Evolutionary conservation across 2,329 filamentous ascomycete species (phyloP).

Genomic region (Claviceps monticola): DNA sequence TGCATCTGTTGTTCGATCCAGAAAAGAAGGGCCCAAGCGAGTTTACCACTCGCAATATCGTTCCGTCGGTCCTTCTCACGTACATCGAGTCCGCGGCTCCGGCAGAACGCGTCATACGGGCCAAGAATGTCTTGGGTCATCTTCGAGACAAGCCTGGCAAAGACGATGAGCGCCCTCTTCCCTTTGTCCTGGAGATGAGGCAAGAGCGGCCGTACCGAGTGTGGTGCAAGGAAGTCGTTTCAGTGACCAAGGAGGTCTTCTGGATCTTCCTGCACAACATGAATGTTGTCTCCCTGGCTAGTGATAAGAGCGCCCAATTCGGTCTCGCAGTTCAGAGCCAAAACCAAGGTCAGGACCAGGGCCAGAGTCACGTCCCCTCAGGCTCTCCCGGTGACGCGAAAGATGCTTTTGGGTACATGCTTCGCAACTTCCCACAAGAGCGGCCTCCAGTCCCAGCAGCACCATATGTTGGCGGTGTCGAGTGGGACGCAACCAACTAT

Average conservation of each 20-base stretch:
- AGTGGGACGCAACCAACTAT: conserved; percentile 98
- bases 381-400: conserved; percentile 10
- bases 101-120: conserved; percentile 51
- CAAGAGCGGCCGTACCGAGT: conserved; percentile 77
- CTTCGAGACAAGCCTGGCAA: conserved; percentile 66
- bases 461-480: conserved; percentile 90
- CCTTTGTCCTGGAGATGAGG: conserved; percentile 83
- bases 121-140: conserved; percentile 61
- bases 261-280: conserved; percentile 97
- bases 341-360: background rate
- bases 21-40: conserved; percentile 96
- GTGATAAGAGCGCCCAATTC: conserved; percentile 19
- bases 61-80: conserved; percentile 78
- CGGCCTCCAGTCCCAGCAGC: conserved; percentile 85
- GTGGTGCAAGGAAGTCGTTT: conserved; percentile 86
- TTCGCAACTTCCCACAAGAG: conserved; percentile 67
- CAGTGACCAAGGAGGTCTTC: conserved; percentile 94
- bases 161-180: conserved; percentile 62
- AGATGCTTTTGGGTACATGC: conserved; percentile 46
- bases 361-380: background rate
- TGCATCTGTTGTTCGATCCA: conserved; percentile 89
- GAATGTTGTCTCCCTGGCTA: conserved; percentile 64
- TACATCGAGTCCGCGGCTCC: conserved; percentile 60
- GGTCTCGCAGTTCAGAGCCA: background rate
- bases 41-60: conserved; percentile 82